Evolutionary conservation across 768 basidiomycete genomes (phyloP), one percentile per base, ranked within the genome.

Genomic region (Mycena chlorophos): DNA sequence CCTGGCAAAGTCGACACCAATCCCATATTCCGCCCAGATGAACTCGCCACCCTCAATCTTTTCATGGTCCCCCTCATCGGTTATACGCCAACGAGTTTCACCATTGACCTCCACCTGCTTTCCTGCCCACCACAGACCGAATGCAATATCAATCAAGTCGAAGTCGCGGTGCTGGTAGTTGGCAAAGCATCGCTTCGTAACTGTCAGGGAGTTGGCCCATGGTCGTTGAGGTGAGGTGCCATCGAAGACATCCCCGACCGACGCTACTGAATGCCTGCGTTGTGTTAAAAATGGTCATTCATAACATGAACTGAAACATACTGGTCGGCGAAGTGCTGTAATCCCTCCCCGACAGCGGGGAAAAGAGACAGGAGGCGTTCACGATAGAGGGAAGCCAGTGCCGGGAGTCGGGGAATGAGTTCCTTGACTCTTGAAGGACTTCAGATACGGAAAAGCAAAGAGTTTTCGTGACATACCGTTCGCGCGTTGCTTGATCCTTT

Each of bases 71-170:
- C 12, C 52, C 22, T 50, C 14, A 3, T 27, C 22, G 19, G 4
- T 10, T 16, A 50, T 54, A 3, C 1, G 45, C 39, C 52, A 53
- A 10, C 26, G 30, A 17, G 1, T 23, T 6, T 31, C 25, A 20
- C 19, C n/a, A 6, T 13, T n/a, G 3, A 2, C 30, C 4, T 38
- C 17, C 20, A 13, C 5, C 20, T 19, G 39, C 10, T 26, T 25
- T 13, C 55, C 55, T n/a, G 39, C 30, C 51, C 51, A 61, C 55
- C 59, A 61, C 22, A 45, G 22, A 4, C 56, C 50, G 38, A 26
- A 50, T 30, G 52, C 60, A 10, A 57, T 25, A 13, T 34, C 39
- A 6, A 2, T 8, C 2, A 8, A 5, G 30, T 61, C 60, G 10
- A 25, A 27, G 25, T 57, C 52, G 1, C 20, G 5, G 45, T 61